Evolutionary conservation across 345 rosid genomes (phyloP), one percentile per base, ranked within the genome.

Genomic region (Aegle marmelos): DNA sequence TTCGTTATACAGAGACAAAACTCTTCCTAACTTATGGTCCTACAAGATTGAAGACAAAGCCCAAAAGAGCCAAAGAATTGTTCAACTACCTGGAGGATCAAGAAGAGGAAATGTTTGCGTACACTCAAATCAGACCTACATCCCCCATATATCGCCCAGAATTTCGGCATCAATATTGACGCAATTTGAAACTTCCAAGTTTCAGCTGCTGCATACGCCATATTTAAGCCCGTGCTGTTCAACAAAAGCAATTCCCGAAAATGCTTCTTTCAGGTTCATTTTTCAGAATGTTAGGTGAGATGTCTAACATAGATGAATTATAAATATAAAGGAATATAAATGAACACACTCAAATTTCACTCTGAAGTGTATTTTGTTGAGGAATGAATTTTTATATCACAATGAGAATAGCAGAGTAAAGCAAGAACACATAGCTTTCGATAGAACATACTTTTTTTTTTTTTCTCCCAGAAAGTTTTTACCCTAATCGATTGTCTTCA

Each of bases 401-500:
- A 8, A 48, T 27, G 16, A 54, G 74, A 30, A 9, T 5, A 7
- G 25, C 16, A 31, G 24, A 31, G 9, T 31, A 16, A 19, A 63
- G 11, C 68, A 63, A 63, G 39, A 71, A 71, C 48, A 7, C 19
- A 22, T 53, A 16, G 9, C 14, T 28, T 48, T 68, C 56, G 36
- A 37, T 8, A 7, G 24, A 36, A 41, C 41, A 5, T 60, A 27
- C 22, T 39, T 48, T 61, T 2, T 10, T 5, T 28, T 61, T 62
- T 30, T 30, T 1, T 2, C 9, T 6, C 2, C 6, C 17, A 13
- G 5, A 4, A 21, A 6, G 71, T 39, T 48, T 48, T 37, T 17
- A 57, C 9, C 14, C 78, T 84, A 89, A 21, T 48, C 75, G 53
- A 91, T 84, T 65, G 74, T 85, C 88, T 89, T 89, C 69, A 91